Percentiles rank a stretch among this genome's conserved stretches.
Conservation (phyloP, 2,329 filamentous ascomycete genomes). For the Neopestalotiopsis rosae region DNA sequence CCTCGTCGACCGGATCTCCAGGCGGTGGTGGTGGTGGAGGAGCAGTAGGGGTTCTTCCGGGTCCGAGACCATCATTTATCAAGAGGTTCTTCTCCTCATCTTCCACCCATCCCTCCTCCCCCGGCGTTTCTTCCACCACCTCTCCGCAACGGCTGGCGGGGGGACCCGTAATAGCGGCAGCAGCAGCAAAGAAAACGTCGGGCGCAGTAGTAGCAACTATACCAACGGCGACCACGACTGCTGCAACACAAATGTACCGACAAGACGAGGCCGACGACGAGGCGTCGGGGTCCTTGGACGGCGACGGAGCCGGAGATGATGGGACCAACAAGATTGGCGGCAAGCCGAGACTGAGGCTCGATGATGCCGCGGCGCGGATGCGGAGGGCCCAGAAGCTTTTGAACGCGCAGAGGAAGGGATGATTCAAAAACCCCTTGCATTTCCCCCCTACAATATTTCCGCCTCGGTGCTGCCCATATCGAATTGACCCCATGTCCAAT, state of each 20-base stretch:
- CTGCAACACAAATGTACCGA: constrained; percentile 25
- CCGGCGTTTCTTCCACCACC: background rate
- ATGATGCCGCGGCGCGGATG: constrained; percentile 29
- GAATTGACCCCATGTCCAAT: background rate
- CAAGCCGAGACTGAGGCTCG: constrained; percentile 25
- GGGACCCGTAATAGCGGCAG: too few relatives aligned
- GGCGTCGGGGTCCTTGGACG: constrained; percentile 26
- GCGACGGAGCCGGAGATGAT: constrained; percentile 18
- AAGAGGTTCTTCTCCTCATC: background rate
- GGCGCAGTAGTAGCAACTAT: too few relatives aligned
- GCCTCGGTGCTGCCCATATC: too few relatives aligned
- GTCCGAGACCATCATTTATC: background rate
- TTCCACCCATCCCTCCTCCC: background rate
- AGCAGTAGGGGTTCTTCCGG: background rate
- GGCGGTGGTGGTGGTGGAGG: background rate
- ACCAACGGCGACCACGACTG: background rate
- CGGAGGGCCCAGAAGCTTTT: constrained; percentile 30
- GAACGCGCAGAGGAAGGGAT: constrained; percentile 11
- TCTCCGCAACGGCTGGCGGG: background rate
- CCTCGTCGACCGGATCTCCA: background rate
- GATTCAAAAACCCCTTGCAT: background rate
- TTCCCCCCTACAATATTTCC: background rate
- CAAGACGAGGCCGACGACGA: constrained; percentile 8
- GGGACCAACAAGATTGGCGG: constrained; percentile 3
- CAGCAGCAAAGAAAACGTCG: too few relatives aligned